Conservation (phyloP, 768 basidiomycete genomes). For the Boletellus emodensis region DNA sequence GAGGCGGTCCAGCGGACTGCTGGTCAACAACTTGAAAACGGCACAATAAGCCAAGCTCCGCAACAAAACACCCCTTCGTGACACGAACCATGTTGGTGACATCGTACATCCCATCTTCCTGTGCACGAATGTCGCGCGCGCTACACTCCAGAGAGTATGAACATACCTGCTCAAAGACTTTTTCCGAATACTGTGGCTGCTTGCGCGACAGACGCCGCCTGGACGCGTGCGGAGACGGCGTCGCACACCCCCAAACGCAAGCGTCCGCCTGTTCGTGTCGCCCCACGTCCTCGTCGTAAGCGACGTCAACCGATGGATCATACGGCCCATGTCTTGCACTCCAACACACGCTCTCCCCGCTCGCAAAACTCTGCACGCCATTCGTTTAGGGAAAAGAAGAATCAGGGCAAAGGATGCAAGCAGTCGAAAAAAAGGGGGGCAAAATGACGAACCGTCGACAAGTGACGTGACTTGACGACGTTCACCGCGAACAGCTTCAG, state of each 20-base stretch:
- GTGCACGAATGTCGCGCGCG: neutral
- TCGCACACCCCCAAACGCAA: constrained; percentile 12
- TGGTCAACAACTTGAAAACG: constrained; percentile 14
- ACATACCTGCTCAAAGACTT: constrained; percentile 14
- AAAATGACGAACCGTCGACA: constrained; percentile 18
- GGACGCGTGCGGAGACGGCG: constrained; percentile 14
- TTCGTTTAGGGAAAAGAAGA: too few relatives aligned
- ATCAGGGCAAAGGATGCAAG: too few relatives aligned
- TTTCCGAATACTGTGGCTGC: constrained; percentile 3
- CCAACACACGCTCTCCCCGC: constrained; percentile 9
- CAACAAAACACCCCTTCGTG: neutral
- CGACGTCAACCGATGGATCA: constrained; percentile 11
- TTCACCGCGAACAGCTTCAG: constrained; percentile 18
- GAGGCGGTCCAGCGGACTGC: constrained; percentile 29
- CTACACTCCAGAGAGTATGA: neutral
- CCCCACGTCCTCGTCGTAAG: constrained; percentile 20
- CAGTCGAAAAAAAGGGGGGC: neutral
- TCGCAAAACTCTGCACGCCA: constrained; percentile 14
- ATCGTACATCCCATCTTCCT: constrained; percentile 17
- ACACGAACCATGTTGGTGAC: constrained; percentile 27
- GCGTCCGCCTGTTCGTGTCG: constrained; percentile 11
- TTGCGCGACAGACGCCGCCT: neutral
- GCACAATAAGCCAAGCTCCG: constrained; percentile 5
- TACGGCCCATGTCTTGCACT: constrained; percentile 1
- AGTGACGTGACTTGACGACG: constrained; percentile 19